Evolutionary conservation across 1,284 basidiomycete species (phyloP).

Genomic region (Ustilago bromivora): DNA sequence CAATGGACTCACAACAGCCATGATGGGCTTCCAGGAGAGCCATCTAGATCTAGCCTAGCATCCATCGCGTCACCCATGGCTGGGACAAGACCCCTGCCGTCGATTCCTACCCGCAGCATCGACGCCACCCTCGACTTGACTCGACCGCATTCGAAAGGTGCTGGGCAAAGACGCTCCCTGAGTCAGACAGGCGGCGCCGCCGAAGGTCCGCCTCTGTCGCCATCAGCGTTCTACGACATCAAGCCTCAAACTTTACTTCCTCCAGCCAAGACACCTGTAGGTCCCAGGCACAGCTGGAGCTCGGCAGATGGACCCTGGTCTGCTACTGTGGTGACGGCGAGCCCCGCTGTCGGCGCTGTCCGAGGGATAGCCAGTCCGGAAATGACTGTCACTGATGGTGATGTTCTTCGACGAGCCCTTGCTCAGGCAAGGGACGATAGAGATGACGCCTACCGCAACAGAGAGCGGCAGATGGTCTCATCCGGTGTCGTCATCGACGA

Average conservation of each 20-base stretch:
- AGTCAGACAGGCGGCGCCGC: background rate
- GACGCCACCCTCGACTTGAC: conserved; percentile 2
- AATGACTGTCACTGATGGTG: background rate
- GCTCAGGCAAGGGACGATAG: conserved; percentile 9
- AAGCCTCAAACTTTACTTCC: background rate
- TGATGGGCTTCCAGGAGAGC: conserved; percentile 1
- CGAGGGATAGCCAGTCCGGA: conserved; percentile 6
- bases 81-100: conserved; percentile 16
- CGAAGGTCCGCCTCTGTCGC: conserved; percentile 19
- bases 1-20: conserved; percentile 20
- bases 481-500: background rate
- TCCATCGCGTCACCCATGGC: background rate
- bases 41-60: conserved; percentile 7
- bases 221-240: conserved; percentile 22
- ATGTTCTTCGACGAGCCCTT: conserved; percentile 6
- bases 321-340: conserved; percentile 8
- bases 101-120: conserved; percentile 4
- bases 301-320: conserved; percentile 23
- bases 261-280: background rate
- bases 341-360: conserved; percentile 2
- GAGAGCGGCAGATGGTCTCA: background rate
- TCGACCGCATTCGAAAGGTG: background rate
- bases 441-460: background rate
- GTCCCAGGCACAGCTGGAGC: conserved; percentile 24
- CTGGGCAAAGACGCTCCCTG: background rate